phyloP scores from a whole-genome alignment of 108 stramenopile species.

The Discostella stelligeroides region DNA sequence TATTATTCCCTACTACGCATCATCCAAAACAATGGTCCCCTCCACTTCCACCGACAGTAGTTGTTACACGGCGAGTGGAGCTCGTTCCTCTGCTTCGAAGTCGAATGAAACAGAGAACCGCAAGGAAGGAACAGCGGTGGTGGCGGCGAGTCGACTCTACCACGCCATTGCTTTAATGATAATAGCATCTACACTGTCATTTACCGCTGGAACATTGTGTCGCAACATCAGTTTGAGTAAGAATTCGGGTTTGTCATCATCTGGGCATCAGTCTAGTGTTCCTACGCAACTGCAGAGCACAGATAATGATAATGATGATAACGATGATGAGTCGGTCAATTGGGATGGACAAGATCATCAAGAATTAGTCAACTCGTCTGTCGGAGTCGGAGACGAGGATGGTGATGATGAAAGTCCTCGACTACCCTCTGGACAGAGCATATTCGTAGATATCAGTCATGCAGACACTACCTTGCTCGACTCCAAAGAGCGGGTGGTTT shows the following conservation, averaged over 20 bases:
- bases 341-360: neutral
- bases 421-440: constrained; percentile 26
- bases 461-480: constrained; percentile 65
- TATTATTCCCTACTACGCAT: no score
- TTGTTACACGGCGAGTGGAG: no score
- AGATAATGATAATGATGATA: no score
- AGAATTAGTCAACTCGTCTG: neutral
- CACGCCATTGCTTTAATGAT: neutral
- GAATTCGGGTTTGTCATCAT: neutral
- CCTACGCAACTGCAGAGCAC: no score
- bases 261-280: neutral
- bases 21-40: no score
- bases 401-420: constrained; percentile 2
- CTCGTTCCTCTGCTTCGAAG: no score
- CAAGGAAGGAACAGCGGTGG: no score
- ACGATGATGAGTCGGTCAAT: no score
- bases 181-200: neutral
- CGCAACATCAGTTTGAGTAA: neutral
- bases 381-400: neutral
- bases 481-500: constrained; percentile 62
- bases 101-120: no score
- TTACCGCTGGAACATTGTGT: neutral
- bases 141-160: no score
- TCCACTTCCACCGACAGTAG: no score
- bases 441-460: constrained; percentile 50